Percentiles rank a stretch among this genome's conserved stretches.
Evolutionary conservation across 345 rosid genomes (phyloP).

Genomic region (Salix suchowensis): DNA sequence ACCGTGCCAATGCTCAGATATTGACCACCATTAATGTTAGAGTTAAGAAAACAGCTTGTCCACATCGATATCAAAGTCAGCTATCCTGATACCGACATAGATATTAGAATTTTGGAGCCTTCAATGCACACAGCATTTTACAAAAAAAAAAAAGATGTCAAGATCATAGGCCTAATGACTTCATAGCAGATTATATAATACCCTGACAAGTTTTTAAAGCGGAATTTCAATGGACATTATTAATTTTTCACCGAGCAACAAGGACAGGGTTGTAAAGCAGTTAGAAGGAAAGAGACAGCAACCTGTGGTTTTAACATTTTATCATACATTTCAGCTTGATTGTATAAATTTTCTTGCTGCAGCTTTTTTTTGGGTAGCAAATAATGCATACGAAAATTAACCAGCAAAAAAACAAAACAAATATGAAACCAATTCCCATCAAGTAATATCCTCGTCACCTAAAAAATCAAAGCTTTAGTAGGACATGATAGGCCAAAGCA

Average conservation of each 20-base stretch:
- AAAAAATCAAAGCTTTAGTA: neutral
- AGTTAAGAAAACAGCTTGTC: slow-evolving; percentile 2
- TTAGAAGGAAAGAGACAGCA: neutral
- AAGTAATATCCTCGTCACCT: neutral
- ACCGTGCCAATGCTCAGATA: neutral
- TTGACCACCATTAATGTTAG: neutral
- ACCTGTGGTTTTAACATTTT: neutral
- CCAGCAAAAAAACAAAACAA: neutral
- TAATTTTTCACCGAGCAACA: neutral
- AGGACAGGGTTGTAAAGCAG: neutral
- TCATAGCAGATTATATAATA: neutral
- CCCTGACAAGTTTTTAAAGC: neutral
- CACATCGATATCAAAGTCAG: neutral
- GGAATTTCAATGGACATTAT: neutral
- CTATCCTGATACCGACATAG: neutral
- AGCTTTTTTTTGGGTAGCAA: neutral
- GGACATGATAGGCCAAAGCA: neutral
- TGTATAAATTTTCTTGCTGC: neutral
- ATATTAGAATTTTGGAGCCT: neutral
- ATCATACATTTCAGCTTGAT: neutral
- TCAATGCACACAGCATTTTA: too few relatives aligned
- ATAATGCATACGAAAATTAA: neutral
- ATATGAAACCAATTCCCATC: neutral
- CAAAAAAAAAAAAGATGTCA: neutral
- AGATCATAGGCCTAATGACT: neutral